These are phyloP conservation scores for Verbena officinalis DNA, from an alignment of 257 asterid species.

Conservation along the genomic window DNA sequence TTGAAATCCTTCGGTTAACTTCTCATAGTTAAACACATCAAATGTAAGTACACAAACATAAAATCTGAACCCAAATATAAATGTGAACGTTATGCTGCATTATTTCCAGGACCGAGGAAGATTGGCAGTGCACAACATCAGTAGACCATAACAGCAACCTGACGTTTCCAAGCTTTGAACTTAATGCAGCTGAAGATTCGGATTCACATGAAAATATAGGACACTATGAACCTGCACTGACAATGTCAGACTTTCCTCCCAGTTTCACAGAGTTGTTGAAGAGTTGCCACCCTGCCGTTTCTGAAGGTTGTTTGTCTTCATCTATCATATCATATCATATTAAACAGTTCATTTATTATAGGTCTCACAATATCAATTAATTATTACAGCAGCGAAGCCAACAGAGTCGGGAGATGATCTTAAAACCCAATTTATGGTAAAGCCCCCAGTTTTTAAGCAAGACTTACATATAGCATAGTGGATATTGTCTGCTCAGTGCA, in stretches of 20 bases:
- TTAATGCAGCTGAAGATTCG: conserved; percentile 42
- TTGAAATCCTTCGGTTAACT: conserved; percentile 18
- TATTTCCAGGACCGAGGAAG: conserved; percentile 45
- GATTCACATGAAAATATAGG: conserved; percentile 32
- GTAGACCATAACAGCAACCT: conserved; percentile 40
- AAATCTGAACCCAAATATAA: neutral
- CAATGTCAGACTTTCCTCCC: conserved; percentile 61
- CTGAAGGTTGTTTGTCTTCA: conserved; percentile 40
- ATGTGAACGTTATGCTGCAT: conserved; percentile 14
- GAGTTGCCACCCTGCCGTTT: conserved; percentile 60
- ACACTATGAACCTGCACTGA: conserved; percentile 42
- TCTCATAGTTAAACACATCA: conserved; percentile 5
- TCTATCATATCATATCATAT: conserved; percentile 4
- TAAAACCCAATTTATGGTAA: conserved; percentile 42
- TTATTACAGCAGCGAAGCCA: conserved; percentile 46
- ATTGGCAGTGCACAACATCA: conserved; percentile 40
- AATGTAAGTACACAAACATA: conserved; percentile 13
- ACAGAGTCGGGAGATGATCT: conserved; percentile 40
- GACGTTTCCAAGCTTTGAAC: conserved; percentile 36
- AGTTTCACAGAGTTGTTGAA: conserved; percentile 72
- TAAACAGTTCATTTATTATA: conserved; percentile 10
- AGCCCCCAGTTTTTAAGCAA: conserved; percentile 1
- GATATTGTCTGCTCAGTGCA: conserved; percentile 13
- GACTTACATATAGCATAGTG: neutral
- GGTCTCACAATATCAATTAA: conserved; percentile 26